Evolutionary conservation across 2,329 filamentous ascomycete genomes (phyloP), one percentile per base, ranked within the genome.

Genomic region (Chalaropsis ovoidea): DNA sequence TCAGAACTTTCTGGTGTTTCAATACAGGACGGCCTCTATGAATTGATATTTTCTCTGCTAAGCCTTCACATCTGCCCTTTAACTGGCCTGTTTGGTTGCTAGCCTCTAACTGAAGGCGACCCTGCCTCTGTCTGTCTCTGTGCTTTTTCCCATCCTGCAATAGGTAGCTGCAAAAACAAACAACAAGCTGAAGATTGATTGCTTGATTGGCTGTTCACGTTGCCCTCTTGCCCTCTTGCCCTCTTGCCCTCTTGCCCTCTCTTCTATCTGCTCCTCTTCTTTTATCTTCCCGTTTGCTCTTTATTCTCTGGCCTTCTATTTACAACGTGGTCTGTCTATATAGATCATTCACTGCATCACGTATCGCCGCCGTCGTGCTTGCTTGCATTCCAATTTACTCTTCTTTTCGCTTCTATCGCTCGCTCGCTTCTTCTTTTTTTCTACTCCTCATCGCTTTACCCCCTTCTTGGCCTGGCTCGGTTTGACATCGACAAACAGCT

Each of bases 401-500:
- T 56, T 62, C 45, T 56, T 49, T 65, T 56, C 45, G 22, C 65
- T 39, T 62, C 24, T 63, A 58, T 58, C 52, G 17, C 52, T 58
- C 52, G 52, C 27, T n/a, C n/a, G n/a, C n/a, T n/a, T n/a, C n/a
- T 65, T 56, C n/a, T 49, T 63, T 42, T 27, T 58, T 56, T 58
- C 31, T 27, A 5, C 19, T 58, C 52, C 8, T 31, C 52, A 1
- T 8, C 27, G 17, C 15, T 35, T 47, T 1, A 6, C 24, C 52
- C 52, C 27, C 22, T 60, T 66, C 62, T 39, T 15, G 60, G 41
- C 35, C 22, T 24, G 49, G 4, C 41, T 66, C 65, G 65, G 43
- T 66, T 66, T 66, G 65, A 66, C 27, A 66, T 66, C 65, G 49
- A 66, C 60, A 31, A 15, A 11, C 49, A 42, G 31, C 6, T 35